Evolutionary conservation across 345 rosid species (phyloP).

Genomic region (Reutealis trisperma): DNA sequence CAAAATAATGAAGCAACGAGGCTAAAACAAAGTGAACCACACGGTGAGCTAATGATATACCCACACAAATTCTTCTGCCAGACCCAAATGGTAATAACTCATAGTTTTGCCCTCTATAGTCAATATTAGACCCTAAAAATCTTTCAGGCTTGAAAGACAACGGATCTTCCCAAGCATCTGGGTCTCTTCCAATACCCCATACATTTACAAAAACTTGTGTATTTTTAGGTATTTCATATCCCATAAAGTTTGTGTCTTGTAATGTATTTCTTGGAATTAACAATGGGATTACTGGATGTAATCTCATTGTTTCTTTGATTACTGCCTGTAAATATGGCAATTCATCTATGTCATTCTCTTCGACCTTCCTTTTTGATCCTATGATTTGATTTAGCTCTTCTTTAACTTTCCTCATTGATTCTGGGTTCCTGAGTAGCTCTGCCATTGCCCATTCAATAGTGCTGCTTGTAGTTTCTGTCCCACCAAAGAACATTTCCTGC

Average conservation of each 20-base stretch:
- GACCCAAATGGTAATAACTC: slow-evolving; percentile 24
- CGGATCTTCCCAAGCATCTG: slow-evolving; percentile 23
- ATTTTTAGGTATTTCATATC: slow-evolving; percentile 9
- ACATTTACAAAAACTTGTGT: slow-evolving; percentile 20
- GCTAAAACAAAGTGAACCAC: slow-evolving; percentile 16
- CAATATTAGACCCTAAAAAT: slow-evolving; percentile 18
- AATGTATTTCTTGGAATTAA: slow-evolving; percentile 11
- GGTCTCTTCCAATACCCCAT: slow-evolving; percentile 26
- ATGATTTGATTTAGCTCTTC: slow-evolving; percentile 16
- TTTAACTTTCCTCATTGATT: slow-evolving; percentile 13
- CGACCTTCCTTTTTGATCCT: slow-evolving; percentile 8
- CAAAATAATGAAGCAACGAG: slow-evolving; percentile 24
- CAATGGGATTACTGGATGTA: slow-evolving; percentile 13
- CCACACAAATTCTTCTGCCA: slow-evolving; percentile 23
- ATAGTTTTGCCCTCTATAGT: slow-evolving; percentile 19
- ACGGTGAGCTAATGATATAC: slow-evolving; percentile 14
- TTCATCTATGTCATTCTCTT: slow-evolving; percentile 14
- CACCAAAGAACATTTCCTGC: slow-evolving; percentile 25
- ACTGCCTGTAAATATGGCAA: slow-evolving; percentile 20
- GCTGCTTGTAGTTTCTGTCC: slow-evolving; percentile 24
- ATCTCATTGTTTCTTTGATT: slow-evolving; percentile 9
- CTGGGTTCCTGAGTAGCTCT: slow-evolving; percentile 17
- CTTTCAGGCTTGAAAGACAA: slow-evolving; percentile 21
- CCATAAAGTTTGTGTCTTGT: slow-evolving; percentile 18
- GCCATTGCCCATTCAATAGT: slow-evolving; percentile 20